Conservation (phyloP, 768 basidiomycete genomes). For the Harrya chromipes region DNA sequence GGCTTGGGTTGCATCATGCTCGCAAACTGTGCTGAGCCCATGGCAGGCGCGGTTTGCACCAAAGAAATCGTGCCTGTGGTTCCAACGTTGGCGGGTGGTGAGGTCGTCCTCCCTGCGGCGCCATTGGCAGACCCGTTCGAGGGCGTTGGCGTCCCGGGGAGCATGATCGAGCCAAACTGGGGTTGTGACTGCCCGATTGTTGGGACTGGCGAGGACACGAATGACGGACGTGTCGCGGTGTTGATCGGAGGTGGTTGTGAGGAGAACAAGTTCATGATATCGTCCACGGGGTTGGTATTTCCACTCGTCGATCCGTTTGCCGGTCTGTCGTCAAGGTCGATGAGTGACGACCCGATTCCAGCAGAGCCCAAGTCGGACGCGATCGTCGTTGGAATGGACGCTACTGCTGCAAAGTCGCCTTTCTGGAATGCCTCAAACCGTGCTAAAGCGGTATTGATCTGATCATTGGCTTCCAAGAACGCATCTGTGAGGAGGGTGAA, state of each 20-base stretch:
- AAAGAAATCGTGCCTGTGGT: slow-evolving; percentile 4
- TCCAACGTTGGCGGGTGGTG: slow-evolving; percentile 12
- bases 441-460: slow-evolving; percentile 88
- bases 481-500: slow-evolving; percentile 55
- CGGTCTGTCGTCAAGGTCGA: slow-evolving; percentile 68
- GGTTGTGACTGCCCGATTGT: slow-evolving; percentile 18
- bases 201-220: slow-evolving; percentile 16
- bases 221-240: slow-evolving; percentile 26
- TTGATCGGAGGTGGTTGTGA: slow-evolving; percentile 24
- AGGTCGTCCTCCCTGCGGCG: slow-evolving; percentile 7
- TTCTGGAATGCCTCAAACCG: slow-evolving; percentile 93
- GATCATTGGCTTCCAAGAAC: slow-evolving; percentile 94
- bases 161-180: slow-evolving; percentile 40
- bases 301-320: slow-evolving; percentile 15
- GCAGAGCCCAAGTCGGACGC: slow-evolving; percentile 28
- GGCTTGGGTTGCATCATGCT: slow-evolving; percentile 18
- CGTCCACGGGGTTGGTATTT: slow-evolving; percentile 39
- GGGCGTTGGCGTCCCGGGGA: slow-evolving; percentile 39
- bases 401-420: slow-evolving; percentile 78
- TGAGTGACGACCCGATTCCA: slow-evolving; percentile 49
- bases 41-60: not conserved
- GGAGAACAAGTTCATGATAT: slow-evolving; percentile 62
- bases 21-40: slow-evolving; percentile 10
- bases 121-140: slow-evolving; percentile 18
- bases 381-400: slow-evolving; percentile 65